These are phyloP conservation scores for Leishmania turanica DNA, from an alignment of 208 protist genomes.

Conservation along the genomic window DNA sequence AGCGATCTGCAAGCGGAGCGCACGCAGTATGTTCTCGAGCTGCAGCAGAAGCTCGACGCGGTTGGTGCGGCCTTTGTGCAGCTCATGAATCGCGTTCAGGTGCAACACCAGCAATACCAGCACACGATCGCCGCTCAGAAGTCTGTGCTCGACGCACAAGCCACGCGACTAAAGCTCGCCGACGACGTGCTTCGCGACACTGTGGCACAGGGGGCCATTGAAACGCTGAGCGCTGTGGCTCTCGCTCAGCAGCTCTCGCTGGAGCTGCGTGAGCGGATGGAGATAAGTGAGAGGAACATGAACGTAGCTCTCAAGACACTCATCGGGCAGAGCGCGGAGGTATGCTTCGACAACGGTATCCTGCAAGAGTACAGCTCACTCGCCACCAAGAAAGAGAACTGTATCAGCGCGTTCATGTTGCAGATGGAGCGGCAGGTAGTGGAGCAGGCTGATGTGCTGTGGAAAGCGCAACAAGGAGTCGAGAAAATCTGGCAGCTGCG, in stretches of 20 bases:
- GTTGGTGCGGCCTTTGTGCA: slow-evolving; percentile 32
- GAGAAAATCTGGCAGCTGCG: slow-evolving; percentile 37
- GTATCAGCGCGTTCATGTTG: slow-evolving; percentile 43
- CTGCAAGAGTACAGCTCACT: slow-evolving; percentile 48
- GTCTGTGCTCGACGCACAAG: slow-evolving; percentile 46
- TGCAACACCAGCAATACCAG: slow-evolving; percentile 33
- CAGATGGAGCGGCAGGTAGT: slow-evolving; percentile 48
- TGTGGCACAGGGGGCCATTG: slow-evolving; percentile 34
- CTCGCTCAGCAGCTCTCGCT: slow-evolving; percentile 45
- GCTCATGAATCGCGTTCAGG: slow-evolving; percentile 46
- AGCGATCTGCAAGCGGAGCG: slow-evolving; percentile 4
- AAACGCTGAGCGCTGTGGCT: slow-evolving; percentile 43
- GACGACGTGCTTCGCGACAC: slow-evolving; percentile 60
- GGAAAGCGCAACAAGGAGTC: slow-evolving; percentile 53
- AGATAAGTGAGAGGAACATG: slow-evolving; percentile 48
- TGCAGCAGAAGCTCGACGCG: slow-evolving; percentile 22
- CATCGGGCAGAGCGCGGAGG: slow-evolving; percentile 50
- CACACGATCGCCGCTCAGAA: slow-evolving; percentile 48
- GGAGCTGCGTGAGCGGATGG: slow-evolving; percentile 64
- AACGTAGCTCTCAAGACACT: slow-evolving; percentile 40
- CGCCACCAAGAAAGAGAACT: slow-evolving; percentile 43
- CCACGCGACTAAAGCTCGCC: slow-evolving; percentile 64
- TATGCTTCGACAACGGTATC: slow-evolving; percentile 53
- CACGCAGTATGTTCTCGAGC: slow-evolving; percentile 10
- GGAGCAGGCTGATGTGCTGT: slow-evolving; percentile 70